phyloP scores from a whole-genome alignment of 1,139 yeast genomes.

The Yamadazyma triangularis region DNA sequence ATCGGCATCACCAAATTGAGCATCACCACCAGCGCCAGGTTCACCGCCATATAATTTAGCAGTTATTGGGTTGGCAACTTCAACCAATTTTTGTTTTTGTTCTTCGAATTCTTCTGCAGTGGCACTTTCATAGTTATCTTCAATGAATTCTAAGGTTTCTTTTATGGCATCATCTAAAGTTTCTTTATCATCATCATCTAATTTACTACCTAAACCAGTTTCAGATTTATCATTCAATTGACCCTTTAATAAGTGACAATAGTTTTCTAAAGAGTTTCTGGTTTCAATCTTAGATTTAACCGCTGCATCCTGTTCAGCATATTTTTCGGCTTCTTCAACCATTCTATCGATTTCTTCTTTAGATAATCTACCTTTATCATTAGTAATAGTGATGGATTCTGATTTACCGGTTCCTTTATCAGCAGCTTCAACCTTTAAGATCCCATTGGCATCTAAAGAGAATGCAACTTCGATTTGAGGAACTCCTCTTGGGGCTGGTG shows the following conservation, averaged over 20 bases:
- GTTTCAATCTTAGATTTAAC: conserved; percentile 75
- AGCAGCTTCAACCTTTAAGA: conserved; percentile 42
- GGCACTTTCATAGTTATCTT: conserved; percentile 83
- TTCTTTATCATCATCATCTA: conserved; percentile 91
- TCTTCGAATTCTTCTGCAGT: conserved; percentile 92
- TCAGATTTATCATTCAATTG: conserved; percentile 63
- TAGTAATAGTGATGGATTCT: conserved; percentile 89
- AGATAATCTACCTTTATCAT: conserved; percentile 95
- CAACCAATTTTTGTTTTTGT: conserved; percentile 81
- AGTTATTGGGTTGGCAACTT: conserved; percentile 88
- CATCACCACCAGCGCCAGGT: conserved; percentile 38
- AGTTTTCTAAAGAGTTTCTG: conserved; percentile 47
- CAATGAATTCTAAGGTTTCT: conserved; percentile 85
- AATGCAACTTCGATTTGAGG: conserved; percentile 47
- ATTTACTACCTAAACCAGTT: conserved; percentile 66
- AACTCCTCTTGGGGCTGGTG: conserved; percentile 49
- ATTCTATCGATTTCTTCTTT: conserved; percentile 90
- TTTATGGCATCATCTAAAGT: conserved; percentile 81
- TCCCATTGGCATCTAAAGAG: conserved; percentile 46
- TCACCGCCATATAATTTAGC: conserved; percentile 79
- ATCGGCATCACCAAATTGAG: conserved; percentile 52
- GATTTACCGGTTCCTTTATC: conserved; percentile 62
- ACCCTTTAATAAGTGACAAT: conserved; percentile 40
- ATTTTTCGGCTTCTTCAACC: conserved; percentile 93
- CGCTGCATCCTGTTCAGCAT: conserved; percentile 82